Evolutionary conservation across 2,329 filamentous ascomycete species (phyloP), one percentile per base, ranked within the genome.

Genomic region (Aspergillus latus): DNA sequence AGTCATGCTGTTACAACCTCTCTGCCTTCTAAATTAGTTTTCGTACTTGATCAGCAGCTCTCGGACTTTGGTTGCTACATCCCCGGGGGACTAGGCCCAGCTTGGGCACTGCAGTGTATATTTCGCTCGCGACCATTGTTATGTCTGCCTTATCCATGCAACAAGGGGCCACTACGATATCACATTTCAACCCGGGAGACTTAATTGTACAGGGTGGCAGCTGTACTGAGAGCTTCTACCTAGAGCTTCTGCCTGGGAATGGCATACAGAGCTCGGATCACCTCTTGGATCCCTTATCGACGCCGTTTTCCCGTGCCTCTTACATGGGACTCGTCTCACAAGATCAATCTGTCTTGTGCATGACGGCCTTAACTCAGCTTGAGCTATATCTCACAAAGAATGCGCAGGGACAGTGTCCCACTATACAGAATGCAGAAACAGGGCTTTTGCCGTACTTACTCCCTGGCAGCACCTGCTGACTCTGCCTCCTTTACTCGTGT

Each of bases 341-440:
- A n/a, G 36, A n/a, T n/a, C 36, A 13, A 34, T 39, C 6, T 39
- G 36, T 39, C 36, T 39, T 5, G 2, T 49, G 16, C 28, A 9
- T 39, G 15, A 13, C 34, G 34, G 32, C 16, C 21, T 32, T 13
- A 34, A 45, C 30, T 21, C 48, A 37, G 16, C 39, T 28, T 26
- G 13, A 11, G n/a, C 32, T 32, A n/a, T 21, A 49, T 37, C 21
- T 50, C 15, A 56, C 47, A 48, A 60, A 52, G 62, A 63, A 64
- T 64, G 62, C 50, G 47, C 40, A 61, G 55, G 51, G 58, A 57
- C 46, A 39, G 45, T 44, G 47, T 51, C 50, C 57, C 57, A 45
- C 57, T 52, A 53, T 39, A 51, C 58, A 63, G 58, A 62, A 63
- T 62, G 61, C 58, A 59, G 44, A 46, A 54, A 55, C 52, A 49